These are phyloP conservation scores for Saccharum hybrid DNA, from an alignment of 202 grass and related monocot genomes.

Conservation along the genomic window DNA sequence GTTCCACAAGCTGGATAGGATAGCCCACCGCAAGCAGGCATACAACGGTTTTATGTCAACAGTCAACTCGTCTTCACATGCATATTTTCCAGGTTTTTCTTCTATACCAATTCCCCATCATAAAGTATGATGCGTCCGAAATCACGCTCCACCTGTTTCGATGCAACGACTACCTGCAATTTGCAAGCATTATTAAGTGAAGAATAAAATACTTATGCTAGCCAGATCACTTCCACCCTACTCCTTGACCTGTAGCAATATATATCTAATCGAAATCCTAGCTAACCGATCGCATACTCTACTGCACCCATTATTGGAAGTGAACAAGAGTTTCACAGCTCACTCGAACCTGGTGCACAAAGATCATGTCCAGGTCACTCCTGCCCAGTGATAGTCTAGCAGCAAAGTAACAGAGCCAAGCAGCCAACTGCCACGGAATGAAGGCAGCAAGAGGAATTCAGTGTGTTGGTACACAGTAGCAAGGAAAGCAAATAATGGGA, in stretches of 20 bases:
- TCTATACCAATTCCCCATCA: not conserved
- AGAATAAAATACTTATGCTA: slow-evolving; percentile 34
- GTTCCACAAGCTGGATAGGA: slow-evolving; percentile 7
- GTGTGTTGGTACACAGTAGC: slow-evolving; percentile 18
- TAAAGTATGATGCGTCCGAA: slow-evolving; percentile 26
- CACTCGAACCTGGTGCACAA: slow-evolving; percentile 35
- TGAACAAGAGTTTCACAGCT: slow-evolving; percentile 45
- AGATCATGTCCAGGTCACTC: slow-evolving; percentile 48
- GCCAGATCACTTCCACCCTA: slow-evolving; percentile 45
- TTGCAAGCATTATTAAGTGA: slow-evolving; percentile 30
- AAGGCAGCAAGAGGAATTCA: not conserved
- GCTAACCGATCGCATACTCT: slow-evolving; percentile 33
- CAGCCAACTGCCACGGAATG: slow-evolving; percentile 42
- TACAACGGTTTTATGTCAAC: slow-evolving; percentile 41
- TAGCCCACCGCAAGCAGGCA: not conserved
- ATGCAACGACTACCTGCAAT: slow-evolving; percentile 31
- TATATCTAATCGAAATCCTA: slow-evolving; percentile 37
- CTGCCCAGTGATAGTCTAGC: slow-evolving; percentile 11
- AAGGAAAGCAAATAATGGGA: slow-evolving; percentile 11
- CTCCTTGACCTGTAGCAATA: slow-evolving; percentile 51
- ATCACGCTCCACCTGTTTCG: slow-evolving; percentile 37
- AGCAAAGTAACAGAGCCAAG: slow-evolving; percentile 31
- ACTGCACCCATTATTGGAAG: slow-evolving; percentile 34
- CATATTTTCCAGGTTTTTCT: slow-evolving; percentile 14
- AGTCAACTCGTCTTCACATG: slow-evolving; percentile 46